Evolutionary conservation across 495 filamentous ascomycete species (phyloP).

Genomic region (Daldinia vernicosa): DNA sequence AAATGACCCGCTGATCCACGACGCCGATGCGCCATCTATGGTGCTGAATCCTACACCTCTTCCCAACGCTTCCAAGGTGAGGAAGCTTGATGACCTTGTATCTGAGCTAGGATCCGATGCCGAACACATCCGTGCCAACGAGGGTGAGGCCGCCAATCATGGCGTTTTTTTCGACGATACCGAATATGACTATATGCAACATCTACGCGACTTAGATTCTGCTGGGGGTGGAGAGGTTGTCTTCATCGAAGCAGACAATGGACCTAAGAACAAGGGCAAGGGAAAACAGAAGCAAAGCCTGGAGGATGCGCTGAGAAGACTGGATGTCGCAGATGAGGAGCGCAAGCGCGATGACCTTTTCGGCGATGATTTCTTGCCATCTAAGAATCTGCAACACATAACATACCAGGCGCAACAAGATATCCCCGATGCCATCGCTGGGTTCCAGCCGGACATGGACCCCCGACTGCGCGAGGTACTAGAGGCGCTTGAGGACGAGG

Average conservation of each 20-base stretch:
- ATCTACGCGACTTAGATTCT: constrained; percentile 81
- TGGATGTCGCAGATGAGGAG: constrained; percentile 64
- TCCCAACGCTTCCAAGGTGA: constrained; percentile 63
- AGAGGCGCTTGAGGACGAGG: constrained; percentile 95
- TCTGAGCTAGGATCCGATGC: constrained; percentile 74
- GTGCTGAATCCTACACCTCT: constrained; percentile 70
- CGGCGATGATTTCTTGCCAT: constrained; percentile 74
- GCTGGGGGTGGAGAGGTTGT: constrained; percentile 67
- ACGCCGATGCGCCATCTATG: constrained; percentile 81
- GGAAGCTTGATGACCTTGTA: constrained; percentile 75
- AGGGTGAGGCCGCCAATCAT: constrained; percentile 94
- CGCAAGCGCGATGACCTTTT: constrained; percentile 63
- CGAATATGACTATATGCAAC: constrained; percentile 99
- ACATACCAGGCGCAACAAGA: constrained; percentile 96
- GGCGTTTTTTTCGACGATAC: constrained; percentile 90
- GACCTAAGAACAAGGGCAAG: constrained; percentile 67
- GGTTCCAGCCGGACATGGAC: constrained; percentile 99
- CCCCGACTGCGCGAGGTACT: constrained; percentile 89
- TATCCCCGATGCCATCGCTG: constrained; percentile 86
- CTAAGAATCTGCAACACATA: constrained; percentile 72
- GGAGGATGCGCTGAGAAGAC: constrained; percentile 79
- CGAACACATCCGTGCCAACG: constrained; percentile 76
- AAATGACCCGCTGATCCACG: constrained; percentile 94
- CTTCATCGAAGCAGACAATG: constrained; percentile 75
- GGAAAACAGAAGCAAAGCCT: constrained; percentile 70